phyloP scores from a whole-genome alignment of 257 asterid genomes.

The Anisodus acutangulus region DNA sequence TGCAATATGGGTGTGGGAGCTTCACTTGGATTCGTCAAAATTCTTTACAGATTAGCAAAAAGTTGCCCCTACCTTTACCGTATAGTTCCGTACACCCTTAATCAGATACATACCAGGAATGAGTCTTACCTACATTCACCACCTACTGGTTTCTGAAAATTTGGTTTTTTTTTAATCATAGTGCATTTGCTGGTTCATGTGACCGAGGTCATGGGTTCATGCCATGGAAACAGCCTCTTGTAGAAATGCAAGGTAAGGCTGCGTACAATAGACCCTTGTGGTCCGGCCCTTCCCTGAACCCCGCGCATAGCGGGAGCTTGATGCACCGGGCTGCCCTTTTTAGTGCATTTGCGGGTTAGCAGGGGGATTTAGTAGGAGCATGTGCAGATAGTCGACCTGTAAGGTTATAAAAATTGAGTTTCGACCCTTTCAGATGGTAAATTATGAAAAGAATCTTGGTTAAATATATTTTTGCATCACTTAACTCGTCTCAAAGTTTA shows the following conservation, averaged over 20 bases:
- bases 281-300: too few relatives aligned
- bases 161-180: too few relatives aligned
- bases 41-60: not conserved
- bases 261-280: too few relatives aligned
- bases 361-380: constrained; percentile 12
- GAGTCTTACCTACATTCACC: not conserved
- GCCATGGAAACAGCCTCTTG: too few relatives aligned
- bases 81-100: not conserved
- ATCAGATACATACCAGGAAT: not conserved
- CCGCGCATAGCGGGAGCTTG: too few relatives aligned
- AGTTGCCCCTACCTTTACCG: not conserved
- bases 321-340: too few relatives aligned
- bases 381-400: not conserved
- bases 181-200: too few relatives aligned
- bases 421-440: not conserved
- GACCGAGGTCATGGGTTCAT: too few relatives aligned
- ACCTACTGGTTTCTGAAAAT: not conserved
- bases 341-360: not conserved
- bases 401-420: not conserved
- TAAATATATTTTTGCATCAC: not conserved
- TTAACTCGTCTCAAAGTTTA: not conserved
- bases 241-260: too few relatives aligned
- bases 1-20: not conserved
- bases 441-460: not conserved
- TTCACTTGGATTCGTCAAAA: constrained; percentile 2